Base-by-base conservation (phyloP, 2,329 filamentous ascomycete genomes). In the Didymella lethalis region DNA sequence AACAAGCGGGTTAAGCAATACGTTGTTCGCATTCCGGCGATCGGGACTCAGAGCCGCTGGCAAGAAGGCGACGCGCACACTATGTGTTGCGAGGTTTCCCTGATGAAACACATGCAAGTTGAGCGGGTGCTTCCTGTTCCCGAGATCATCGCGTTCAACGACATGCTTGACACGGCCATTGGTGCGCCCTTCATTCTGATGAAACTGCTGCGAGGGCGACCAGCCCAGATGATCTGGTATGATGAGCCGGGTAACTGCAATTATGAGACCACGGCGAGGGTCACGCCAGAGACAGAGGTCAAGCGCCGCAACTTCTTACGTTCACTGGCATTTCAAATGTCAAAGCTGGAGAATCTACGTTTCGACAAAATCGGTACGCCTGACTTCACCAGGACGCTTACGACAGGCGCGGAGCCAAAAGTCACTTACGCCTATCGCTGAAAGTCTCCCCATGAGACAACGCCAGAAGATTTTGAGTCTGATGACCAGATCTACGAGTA, bases 251-350 rank as follows among this genome's bases (percentile, higher is more conserved):
- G 40, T 14, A 43, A 43, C 7, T 20, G 40, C 14, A 43, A 23
- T 1, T 43, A 43, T n/a, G 40, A 43, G 40, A 43, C 40, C 12
- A 43, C 40, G 25, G 23, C 8, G 12, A 43, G 26, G n/a, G 40
- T 43, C 40, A 43, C 40, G 14, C 23, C 40, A 7, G 40, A 43
- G 40, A 43, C 40, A 16, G 40, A 43, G 23, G 6, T 26, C 23
- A 43, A 26, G 40, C 40, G 40, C 16, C 6, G 20, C 12, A 43
- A 14, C 12, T 26, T 43, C 40, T 23, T 43, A 6, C 40, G 23
- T 43, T 43, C 40, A 16, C n/a, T 43, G 40, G 40, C 40, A 43
- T 43, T 43, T 4, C 40, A 43, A 14, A 43, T 43, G 40, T 43
- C 40, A 43, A 43, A 26, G 23, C 23, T 43, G 20, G 40, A 43